phyloP scores from a whole-genome alignment of 208 protist species.

The Trypanosoma grayi region DNA sequence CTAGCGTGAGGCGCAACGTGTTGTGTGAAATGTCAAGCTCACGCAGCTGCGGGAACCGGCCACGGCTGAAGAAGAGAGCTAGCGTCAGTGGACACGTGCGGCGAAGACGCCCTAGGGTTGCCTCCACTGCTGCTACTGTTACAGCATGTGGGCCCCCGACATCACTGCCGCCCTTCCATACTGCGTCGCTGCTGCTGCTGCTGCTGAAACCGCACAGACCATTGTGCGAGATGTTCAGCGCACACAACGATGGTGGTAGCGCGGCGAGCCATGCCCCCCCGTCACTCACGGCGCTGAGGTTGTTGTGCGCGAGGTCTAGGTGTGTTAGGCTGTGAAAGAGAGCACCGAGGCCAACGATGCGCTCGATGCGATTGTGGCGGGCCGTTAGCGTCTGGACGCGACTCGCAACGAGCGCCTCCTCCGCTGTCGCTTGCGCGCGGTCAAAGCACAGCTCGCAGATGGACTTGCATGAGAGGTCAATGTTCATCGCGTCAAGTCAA shows the following conservation, averaged over 20 bases:
- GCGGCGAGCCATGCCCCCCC: conserved; percentile 45
- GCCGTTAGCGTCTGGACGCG: conserved; percentile 40
- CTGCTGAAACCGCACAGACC: conserved; percentile 46
- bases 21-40: conserved; percentile 72
- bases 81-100: conserved; percentile 52
- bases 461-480: conserved; percentile 60
- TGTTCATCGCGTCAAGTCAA: conserved; percentile 43
- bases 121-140: neutral
- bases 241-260: conserved; percentile 56
- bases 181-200: too few relatives aligned
- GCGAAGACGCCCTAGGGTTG: conserved; percentile 23
- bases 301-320: conserved; percentile 70
- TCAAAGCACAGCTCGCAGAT: conserved; percentile 76
- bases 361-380: conserved; percentile 51
- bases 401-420: conserved; percentile 56
- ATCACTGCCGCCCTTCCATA: neutral
- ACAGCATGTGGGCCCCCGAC: neutral
- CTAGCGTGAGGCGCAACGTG: conserved; percentile 37
- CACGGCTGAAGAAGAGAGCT: conserved; percentile 52
- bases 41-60: conserved; percentile 31
- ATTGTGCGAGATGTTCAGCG: conserved; percentile 75
- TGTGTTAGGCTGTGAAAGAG: conserved; percentile 58
- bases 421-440: conserved; percentile 21
- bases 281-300: conserved; percentile 31
- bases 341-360: conserved; percentile 44